These are phyloP conservation scores for Pisolithus tinctorius DNA, from an alignment of 768 basidiomycete species.

Conservation along the genomic window DNA sequence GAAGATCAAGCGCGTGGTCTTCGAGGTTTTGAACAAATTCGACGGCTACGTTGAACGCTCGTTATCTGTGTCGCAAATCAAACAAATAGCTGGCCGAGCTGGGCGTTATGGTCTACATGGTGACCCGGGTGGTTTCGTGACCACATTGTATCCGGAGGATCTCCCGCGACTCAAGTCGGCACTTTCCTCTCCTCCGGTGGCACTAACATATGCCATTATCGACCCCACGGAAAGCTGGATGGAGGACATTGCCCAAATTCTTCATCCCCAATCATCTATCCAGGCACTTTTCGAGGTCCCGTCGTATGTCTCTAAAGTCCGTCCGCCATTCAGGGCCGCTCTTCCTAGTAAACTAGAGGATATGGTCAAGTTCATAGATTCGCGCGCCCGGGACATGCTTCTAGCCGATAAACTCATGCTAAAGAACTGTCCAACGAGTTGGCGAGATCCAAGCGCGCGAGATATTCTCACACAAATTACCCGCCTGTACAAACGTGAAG, in stretches of 20 bases:
- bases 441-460: slow-evolving; percentile 35
- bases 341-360: slow-evolving; percentile 16
- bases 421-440: slow-evolving; percentile 48
- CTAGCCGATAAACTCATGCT: slow-evolving; percentile 39
- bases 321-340: slow-evolving; percentile 36
- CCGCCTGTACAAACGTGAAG: slow-evolving; percentile 27
- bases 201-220: slow-evolving; percentile 50
- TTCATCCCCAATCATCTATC: slow-evolving; percentile 38
- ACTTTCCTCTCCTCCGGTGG: slow-evolving; percentile 42
- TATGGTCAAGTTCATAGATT: slow-evolving; percentile 41
- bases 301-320: slow-evolving; percentile 40
- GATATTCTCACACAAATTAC: slow-evolving; percentile 35
- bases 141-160: slow-evolving; percentile 60
- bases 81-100: slow-evolving; percentile 93
- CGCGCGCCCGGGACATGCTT: slow-evolving; percentile 29
- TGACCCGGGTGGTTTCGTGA: slow-evolving; percentile 56
- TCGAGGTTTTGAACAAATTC: slow-evolving; percentile 62
- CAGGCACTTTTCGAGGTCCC: slow-evolving; percentile 43
- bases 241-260: slow-evolving; percentile 26
- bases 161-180: slow-evolving; percentile 53
- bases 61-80: slow-evolving; percentile 71
- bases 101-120: slow-evolving; percentile 77
- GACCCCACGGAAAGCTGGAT: slow-evolving; percentile 21
- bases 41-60: slow-evolving; percentile 39
- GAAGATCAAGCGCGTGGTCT: slow-evolving; percentile 86